Evolutionary conservation across 2,329 filamentous ascomycete species (phyloP).

Genomic region (Colletotrichum sp.): DNA sequence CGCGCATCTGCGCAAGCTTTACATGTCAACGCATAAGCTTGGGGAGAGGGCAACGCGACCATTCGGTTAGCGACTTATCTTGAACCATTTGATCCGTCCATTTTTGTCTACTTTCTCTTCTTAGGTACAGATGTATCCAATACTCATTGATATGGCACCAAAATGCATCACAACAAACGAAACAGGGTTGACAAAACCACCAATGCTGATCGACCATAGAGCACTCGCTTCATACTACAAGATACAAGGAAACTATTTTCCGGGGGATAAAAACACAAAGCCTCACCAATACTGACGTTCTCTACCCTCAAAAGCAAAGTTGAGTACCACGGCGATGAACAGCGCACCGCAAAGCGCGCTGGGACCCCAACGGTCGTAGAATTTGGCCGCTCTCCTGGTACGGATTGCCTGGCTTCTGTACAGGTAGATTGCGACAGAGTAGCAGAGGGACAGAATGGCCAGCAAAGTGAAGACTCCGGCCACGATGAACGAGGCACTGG

Average conservation of each 20-base stretch:
- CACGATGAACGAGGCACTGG: conserved; percentile 66
- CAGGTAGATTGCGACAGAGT: conserved; percentile 83
- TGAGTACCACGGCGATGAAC: conserved; percentile 75
- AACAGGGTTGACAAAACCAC: background rate
- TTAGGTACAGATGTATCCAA: background rate
- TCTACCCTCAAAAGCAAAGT: conserved; percentile 80
- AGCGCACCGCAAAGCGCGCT: conserved; percentile 76
- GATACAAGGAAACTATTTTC: background rate
- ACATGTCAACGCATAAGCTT: background rate
- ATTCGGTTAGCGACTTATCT: background rate
- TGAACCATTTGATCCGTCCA: background rate
- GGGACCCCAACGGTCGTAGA: conserved; percentile 90
- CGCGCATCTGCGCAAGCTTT: background rate
- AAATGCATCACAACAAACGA: background rate
- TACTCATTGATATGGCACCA: background rate
- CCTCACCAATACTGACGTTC: conserved; percentile 59
- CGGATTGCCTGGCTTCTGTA: conserved; percentile 89
- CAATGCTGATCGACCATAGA: background rate
- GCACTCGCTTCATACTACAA: background rate
- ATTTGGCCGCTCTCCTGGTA: conserved; percentile 82
- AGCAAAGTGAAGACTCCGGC: conserved; percentile 83
- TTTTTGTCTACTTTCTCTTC: background rate
- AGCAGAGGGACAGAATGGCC: conserved; percentile 78
- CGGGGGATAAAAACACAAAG: background rate
- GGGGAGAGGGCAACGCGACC: background rate